phyloP scores from a whole-genome alignment of 768 basidiomycete species.

The Podaxis rugospora region DNA sequence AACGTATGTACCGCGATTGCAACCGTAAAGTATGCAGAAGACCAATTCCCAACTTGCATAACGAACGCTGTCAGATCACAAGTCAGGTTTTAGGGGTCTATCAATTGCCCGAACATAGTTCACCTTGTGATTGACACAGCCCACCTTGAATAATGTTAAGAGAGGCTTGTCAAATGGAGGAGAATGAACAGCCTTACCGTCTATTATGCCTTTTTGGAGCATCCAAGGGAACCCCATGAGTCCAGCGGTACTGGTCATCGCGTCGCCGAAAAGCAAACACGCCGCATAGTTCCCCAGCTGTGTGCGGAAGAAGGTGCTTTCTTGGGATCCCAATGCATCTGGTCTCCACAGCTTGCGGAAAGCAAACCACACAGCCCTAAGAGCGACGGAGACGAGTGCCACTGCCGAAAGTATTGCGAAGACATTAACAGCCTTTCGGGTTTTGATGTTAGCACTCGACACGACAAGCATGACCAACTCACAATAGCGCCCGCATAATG shows the following conservation, averaged over 20 bases:
- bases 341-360: constrained; percentile 26
- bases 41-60: constrained; percentile 59
- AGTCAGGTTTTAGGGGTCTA: neutral
- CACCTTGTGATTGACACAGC: constrained; percentile 61
- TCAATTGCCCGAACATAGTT: neutral
- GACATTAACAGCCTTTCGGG: constrained; percentile 38
- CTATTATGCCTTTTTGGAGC: constrained; percentile 34
- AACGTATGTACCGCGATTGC: constrained; percentile 67
- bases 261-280: constrained; percentile 57
- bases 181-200: constrained; percentile 32
- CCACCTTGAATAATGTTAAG: constrained; percentile 27
- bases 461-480: constrained; percentile 14
- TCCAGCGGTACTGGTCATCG: constrained; percentile 48
- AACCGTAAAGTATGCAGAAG: constrained; percentile 60
- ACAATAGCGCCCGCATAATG: constrained; percentile 35
- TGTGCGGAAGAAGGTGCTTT: constrained; percentile 64
- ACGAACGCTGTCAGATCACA: constrained; percentile 37
- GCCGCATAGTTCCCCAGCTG: constrained; percentile 68
- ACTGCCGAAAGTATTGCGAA: constrained; percentile 53
- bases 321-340: constrained; percentile 27
- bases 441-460: neutral
- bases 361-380: constrained; percentile 46
- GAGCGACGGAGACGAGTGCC: constrained; percentile 45
- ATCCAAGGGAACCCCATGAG: constrained; percentile 53
- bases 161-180: neutral